Evolutionary conservation across 345 rosid species (phyloP).

Genomic region (Linum usitatissimum): DNA sequence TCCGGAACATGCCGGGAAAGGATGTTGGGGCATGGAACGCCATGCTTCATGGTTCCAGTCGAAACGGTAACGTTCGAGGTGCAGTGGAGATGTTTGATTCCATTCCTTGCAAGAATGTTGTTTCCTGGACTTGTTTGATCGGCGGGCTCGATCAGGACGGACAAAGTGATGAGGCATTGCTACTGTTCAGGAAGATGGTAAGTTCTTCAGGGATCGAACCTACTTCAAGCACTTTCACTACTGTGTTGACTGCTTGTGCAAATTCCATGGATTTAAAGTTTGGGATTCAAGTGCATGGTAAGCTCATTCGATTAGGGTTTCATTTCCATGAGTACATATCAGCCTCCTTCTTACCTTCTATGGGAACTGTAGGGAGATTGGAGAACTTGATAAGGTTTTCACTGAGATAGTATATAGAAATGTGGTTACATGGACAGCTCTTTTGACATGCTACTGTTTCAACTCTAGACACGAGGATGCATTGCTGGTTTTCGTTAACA

Average conservation of each 20-base stretch:
- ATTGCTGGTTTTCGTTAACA: slow-evolving; percentile 35
- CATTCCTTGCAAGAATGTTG: slow-evolving; percentile 52
- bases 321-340: slow-evolving; percentile 34
- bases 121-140: slow-evolving; percentile 82
- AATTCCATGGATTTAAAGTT: not conserved
- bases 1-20: slow-evolving; percentile 37
- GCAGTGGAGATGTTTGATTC: slow-evolving; percentile 42
- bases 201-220: slow-evolving; percentile 27
- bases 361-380: slow-evolving; percentile 43
- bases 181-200: slow-evolving; percentile 40
- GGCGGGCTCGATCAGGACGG: slow-evolving; percentile 56
- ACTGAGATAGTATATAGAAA: slow-evolving; percentile 23
- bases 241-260: slow-evolving; percentile 33
- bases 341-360: slow-evolving; percentile 59
- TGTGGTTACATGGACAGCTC: slow-evolving; percentile 67
- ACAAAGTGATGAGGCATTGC: slow-evolving; percentile 39
- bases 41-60: slow-evolving; percentile 57
- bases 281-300: not conserved
- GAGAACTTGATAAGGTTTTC: slow-evolving; percentile 34
- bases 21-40: slow-evolving; percentile 69
- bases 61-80: slow-evolving; percentile 38
- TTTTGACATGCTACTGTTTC: slow-evolving; percentile 44
- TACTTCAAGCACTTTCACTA: slow-evolving; percentile 40
- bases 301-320: not conserved
- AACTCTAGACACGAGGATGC: slow-evolving; percentile 45